phyloP scores from a whole-genome alignment of 306 rosid genomes.

The Pyrus communis region DNA sequence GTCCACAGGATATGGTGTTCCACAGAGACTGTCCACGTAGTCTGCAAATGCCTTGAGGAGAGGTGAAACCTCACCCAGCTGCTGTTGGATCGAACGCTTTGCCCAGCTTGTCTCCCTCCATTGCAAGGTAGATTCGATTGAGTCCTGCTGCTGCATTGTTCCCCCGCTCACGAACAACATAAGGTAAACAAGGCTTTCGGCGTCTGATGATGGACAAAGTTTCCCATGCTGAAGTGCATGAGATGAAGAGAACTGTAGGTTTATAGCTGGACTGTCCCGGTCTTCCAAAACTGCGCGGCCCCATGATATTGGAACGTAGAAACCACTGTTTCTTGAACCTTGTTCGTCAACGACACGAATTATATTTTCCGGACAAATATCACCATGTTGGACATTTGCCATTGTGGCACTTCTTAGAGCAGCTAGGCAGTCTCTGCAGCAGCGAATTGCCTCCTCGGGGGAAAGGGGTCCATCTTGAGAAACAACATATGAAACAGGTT shows the following conservation, averaged over 20 bases:
- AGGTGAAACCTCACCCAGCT: conserved; percentile 75
- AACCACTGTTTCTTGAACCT: conserved; percentile 24
- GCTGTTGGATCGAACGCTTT: conserved; percentile 59
- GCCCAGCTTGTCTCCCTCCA: conserved; percentile 91
- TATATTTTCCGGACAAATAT: conserved; percentile 79
- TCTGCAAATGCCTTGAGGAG: conserved; percentile 89
- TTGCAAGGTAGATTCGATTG: conserved; percentile 85
- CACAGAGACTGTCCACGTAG: conserved; percentile 89
- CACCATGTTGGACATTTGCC: conserved; percentile 85
- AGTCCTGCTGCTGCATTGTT: conserved; percentile 61
- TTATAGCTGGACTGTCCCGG: conserved; percentile 81
- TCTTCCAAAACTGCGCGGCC: conserved; percentile 90
- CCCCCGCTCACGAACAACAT: conserved; percentile 64
- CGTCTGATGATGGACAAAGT: conserved; percentile 92
- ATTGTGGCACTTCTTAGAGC: conserved; percentile 66
- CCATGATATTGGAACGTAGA: conserved; percentile 74
- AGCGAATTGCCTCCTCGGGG: conserved; percentile 60
- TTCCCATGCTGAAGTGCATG: conserved; percentile 93
- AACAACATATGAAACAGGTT: conserved; percentile 50
- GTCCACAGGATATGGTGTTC: conserved; percentile 82
- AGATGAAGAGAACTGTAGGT: conserved; percentile 78
- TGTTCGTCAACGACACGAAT: conserved; percentile 44
- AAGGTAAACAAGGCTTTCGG: conserved; percentile 77
- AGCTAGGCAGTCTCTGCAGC: conserved; percentile 69
- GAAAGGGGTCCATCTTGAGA: conserved; percentile 56